Conservation (phyloP, 768 basidiomycete genomes). For the Mycena polygramma region DNA sequence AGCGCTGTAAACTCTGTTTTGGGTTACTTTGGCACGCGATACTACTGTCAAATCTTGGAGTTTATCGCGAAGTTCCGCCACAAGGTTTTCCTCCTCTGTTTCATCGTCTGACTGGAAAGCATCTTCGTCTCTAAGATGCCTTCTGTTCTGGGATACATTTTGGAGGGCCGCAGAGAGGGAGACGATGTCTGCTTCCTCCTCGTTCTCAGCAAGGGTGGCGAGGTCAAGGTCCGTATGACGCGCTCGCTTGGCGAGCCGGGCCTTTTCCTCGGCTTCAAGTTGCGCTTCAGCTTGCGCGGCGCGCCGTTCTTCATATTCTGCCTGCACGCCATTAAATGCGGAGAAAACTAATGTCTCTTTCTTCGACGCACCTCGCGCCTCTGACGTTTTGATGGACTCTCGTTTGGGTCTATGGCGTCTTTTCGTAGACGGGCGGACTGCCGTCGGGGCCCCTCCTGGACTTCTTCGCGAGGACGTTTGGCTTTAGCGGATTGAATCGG, state of each 20-base stretch:
- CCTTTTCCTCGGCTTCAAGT: slow-evolving; percentile 71
- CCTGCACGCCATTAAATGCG: slow-evolving; percentile 46
- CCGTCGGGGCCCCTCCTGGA: slow-evolving; percentile 67
- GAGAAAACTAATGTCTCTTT: slow-evolving; percentile 4
- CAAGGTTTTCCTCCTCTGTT: slow-evolving; percentile 60
- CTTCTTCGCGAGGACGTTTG: slow-evolving; percentile 62
- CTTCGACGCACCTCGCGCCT: slow-evolving; percentile 70
- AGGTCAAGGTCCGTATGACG: slow-evolving; percentile 78
- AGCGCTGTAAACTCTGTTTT: slow-evolving; percentile 80
- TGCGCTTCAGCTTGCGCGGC: slow-evolving; percentile 73
- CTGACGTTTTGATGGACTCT: slow-evolving; percentile 72
- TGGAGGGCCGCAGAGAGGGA: slow-evolving; percentile 62
- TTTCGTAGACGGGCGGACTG: slow-evolving; percentile 73
- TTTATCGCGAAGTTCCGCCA: slow-evolving; percentile 66
- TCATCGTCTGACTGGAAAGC: slow-evolving; percentile 65
- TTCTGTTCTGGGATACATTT: slow-evolving; percentile 51
- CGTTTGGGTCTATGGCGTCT: slow-evolving; percentile 64
- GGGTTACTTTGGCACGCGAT: slow-evolving; percentile 84
- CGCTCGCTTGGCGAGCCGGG: slow-evolving; percentile 74
- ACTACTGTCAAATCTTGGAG: slow-evolving; percentile 73
- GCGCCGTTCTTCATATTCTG: slow-evolving; percentile 63
- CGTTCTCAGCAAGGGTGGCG: slow-evolving; percentile 64
- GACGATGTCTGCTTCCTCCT: slow-evolving; percentile 60
- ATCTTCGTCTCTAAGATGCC: slow-evolving; percentile 60
- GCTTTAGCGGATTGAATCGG: slow-evolving; percentile 72